These are phyloP conservation scores for Solanum bulbocastanum DNA, from an alignment of 257 asterid genomes.

Conservation along the genomic window DNA sequence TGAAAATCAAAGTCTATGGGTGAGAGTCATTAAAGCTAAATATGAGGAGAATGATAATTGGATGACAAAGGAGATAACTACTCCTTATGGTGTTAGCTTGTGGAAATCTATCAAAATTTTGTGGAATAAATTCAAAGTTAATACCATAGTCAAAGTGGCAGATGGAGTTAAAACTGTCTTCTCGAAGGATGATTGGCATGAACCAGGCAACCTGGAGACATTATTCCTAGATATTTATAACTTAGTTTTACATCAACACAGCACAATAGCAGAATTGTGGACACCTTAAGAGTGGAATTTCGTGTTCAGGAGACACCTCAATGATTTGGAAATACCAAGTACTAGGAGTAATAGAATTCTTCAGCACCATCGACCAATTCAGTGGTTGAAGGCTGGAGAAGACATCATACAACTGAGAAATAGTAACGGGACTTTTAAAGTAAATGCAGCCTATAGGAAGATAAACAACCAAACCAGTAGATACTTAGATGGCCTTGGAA, in stretches of 20 bases:
- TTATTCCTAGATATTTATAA: not conserved
- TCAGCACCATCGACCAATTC: not conserved
- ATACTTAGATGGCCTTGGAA: no score
- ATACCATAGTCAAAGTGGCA: not conserved
- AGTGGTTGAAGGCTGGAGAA: not conserved
- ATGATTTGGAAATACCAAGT: not conserved
- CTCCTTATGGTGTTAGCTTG: not conserved
- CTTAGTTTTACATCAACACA: not conserved
- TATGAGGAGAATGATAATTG: not conserved
- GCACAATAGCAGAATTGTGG: not conserved
- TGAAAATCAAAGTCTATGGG: not conserved
- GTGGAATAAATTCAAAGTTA: not conserved
- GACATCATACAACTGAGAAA: no score
- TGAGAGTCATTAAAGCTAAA: not conserved
- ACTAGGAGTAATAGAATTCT: not conserved
- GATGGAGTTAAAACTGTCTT: not conserved
- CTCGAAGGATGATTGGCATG: not conserved
- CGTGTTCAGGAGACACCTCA: not conserved
- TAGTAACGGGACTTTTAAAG: no score
- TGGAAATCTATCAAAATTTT: not conserved
- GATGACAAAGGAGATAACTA: not conserved
- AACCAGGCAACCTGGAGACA: not conserved
- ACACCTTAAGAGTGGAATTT: not conserved
- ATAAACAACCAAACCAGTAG: no score
- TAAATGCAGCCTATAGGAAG: no score